Conservation (phyloP, 257 asterid species). For the Ocimum tenuiflorum region DNA sequence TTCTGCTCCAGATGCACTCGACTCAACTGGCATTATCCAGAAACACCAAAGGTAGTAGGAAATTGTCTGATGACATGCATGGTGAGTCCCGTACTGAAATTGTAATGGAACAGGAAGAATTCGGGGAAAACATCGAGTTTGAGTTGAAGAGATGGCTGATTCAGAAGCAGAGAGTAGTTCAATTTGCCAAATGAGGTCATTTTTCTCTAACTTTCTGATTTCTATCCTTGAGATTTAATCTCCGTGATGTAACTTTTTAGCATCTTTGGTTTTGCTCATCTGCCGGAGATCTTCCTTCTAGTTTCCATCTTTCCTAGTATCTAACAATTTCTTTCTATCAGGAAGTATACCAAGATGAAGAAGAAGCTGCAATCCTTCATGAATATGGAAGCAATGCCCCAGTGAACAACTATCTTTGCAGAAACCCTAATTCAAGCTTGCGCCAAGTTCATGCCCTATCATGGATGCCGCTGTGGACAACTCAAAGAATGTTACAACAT, state of each 20-base stretch:
- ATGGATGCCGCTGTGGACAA: too few species aligned
- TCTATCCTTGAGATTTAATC: neutral
- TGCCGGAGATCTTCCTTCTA: neutral
- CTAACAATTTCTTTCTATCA: conserved; percentile 22
- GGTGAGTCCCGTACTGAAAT: conserved; percentile 62
- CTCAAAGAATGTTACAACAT: too few species aligned
- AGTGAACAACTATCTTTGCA: too few species aligned
- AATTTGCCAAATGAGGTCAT: conserved; percentile 62
- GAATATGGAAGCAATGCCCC: too few species aligned
- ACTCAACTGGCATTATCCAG: conserved; percentile 30
- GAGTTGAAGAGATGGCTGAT: conserved; percentile 98
- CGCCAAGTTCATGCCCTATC: too few species aligned
- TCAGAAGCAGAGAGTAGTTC: conserved; percentile 67
- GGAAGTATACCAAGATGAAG: conserved; percentile 40
- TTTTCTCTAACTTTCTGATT: conserved; percentile 8
- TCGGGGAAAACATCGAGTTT: conserved; percentile 81
- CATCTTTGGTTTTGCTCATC: neutral
- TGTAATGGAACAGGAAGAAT: conserved; percentile 96
- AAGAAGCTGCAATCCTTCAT: conserved; percentile 3
- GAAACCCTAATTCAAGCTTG: too few species aligned
- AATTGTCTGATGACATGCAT: conserved; percentile 24
- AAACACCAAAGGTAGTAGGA: conserved; percentile 33
- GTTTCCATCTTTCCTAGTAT: neutral
- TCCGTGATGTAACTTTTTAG: neutral
- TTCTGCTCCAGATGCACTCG: conserved; percentile 32